A percentile compares a stretch with the other conserved stretches of the same genome.
Evolutionary conservation across 441 rosid genomes (phyloP).

Genomic region (Brassica hybrid): DNA sequence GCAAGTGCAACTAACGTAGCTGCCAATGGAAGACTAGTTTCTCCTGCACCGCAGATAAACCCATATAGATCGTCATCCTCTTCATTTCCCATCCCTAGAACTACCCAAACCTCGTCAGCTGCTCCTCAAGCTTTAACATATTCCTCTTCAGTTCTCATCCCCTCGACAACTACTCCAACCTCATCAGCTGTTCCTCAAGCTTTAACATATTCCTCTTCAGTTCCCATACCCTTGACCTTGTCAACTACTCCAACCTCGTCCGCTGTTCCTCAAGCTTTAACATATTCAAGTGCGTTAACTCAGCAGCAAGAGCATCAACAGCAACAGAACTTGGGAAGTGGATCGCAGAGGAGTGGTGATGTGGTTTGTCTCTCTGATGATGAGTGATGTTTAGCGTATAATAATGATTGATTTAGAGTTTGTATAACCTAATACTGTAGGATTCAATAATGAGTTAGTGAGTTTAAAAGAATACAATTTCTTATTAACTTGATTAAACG

Average conservation of each 20-base stretch:
- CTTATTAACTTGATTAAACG: too few species aligned
- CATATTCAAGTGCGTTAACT: slow-evolving; percentile 13
- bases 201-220: slow-evolving; percentile 34
- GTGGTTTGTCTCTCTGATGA: slow-evolving; percentile 84
- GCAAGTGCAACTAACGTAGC: slow-evolving; percentile 28
- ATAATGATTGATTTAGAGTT: background rate
- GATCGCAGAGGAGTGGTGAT: slow-evolving; percentile 39
- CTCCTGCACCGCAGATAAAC: slow-evolving; percentile 70
- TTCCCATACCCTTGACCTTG: slow-evolving; percentile 28
- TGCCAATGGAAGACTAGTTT: slow-evolving; percentile 47
- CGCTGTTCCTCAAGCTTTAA: slow-evolving; percentile 35
- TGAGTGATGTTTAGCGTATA: slow-evolving; percentile 51
- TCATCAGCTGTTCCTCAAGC: slow-evolving; percentile 35
- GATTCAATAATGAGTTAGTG: too few species aligned
- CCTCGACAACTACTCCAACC: slow-evolving; percentile 3
- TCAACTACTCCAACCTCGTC: slow-evolving; percentile 15
- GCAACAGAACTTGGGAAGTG: slow-evolving; percentile 31
- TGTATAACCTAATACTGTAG: background rate
- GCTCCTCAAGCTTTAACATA: slow-evolving; percentile 33
- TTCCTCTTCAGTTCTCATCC: slow-evolving; percentile 32
- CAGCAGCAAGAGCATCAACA: slow-evolving; percentile 21
- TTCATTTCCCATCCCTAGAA: slow-evolving; percentile 36
- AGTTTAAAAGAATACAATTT: too few species aligned
- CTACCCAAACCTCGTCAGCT: slow-evolving; percentile 20
- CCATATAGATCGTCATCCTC: slow-evolving; percentile 57